Conservation (phyloP, 257 asterid species). For the Primulina tabacum region DNA sequence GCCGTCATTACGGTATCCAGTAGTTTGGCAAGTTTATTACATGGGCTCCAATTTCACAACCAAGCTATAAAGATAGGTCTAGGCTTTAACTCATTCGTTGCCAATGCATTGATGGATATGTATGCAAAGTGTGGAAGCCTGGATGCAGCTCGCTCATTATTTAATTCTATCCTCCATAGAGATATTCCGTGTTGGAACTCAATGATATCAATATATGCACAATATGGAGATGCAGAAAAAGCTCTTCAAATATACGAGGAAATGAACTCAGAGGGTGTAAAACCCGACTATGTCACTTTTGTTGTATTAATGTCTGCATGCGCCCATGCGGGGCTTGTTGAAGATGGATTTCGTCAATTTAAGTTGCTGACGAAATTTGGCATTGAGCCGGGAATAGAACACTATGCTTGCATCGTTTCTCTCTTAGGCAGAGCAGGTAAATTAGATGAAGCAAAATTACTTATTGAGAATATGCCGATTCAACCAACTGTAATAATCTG, state of each 20-base stretch:
- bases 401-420: conserved; percentile 51
- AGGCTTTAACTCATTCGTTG: conserved; percentile 31
- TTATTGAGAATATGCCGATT: conserved; percentile 43
- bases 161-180: conserved; percentile 9
- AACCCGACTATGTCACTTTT: conserved; percentile 43
- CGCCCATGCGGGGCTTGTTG: conserved; percentile 42
- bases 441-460: conserved; percentile 38
- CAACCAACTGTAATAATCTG: conserved; percentile 36
- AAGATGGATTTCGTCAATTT: conserved; percentile 41
- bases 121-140: conserved; percentile 48
- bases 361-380: conserved; percentile 31
- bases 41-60: conserved; percentile 43
- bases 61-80: conserved; percentile 37
- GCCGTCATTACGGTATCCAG: conserved; percentile 27
- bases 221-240: conserved; percentile 41
- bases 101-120: conserved; percentile 44
- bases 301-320: conserved; percentile 46
- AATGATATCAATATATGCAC: conserved; percentile 45
- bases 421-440: conserved; percentile 49
- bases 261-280: conserved; percentile 32
- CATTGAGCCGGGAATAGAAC: conserved; percentile 44
- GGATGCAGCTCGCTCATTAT: conserved; percentile 26
- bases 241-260: conserved; percentile 37
- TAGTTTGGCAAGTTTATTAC: conserved; percentile 31
- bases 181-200: conserved; percentile 49